Evolutionary conservation across 106 monocot genomes (phyloP), one percentile per base, ranked within the genome.

Genomic region (Platanthera zijinensis): DNA sequence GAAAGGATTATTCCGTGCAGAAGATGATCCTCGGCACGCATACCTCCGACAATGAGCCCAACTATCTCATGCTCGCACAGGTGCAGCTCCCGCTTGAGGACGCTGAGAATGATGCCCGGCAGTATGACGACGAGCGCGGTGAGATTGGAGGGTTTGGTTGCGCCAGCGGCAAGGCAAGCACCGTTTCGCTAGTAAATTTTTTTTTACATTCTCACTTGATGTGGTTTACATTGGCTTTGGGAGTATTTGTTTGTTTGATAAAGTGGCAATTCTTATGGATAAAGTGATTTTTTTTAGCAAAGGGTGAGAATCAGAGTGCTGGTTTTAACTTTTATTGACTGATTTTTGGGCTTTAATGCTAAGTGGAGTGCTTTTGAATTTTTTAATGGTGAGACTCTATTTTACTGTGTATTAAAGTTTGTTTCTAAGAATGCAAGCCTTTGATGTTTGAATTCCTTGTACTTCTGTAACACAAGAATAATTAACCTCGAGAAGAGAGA

Each of bases 1-100:
- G 94, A 5, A 87, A 88, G 85, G 99, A 99, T 76, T 87, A 94
- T 86, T 86, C 94, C 64, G 79, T 94, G 15, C 94, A 94, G 84
- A 99, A 92, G 88, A 85, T 99, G 86, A 86, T 99, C 10, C 87
- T 99, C 2, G 99, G 99, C 52, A 99, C 99, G 54, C 99, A 99
- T 85, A 99, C 99, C 72, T 91, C 97, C 62, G 99, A 92, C 17
- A 84, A 92, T 77, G 99, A 99, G 85, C 99, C 91, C 61, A 94
- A 99, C 76, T 92, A 99, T 75, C 85, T 99, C 19, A 94, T 94
- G 99, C 86, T 99, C 8, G 99, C 93, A 18, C 90, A 96, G 82
- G 96, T 96, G 45, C 96, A 93, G 80, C 93, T 96, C 25, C 96
- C 96, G 12, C 83, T 96, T 28, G 96, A 96, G 79, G 99, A 99